Conservation (phyloP, 176 grass and related monocot genomes). For the Elaeis guineensis region DNA sequence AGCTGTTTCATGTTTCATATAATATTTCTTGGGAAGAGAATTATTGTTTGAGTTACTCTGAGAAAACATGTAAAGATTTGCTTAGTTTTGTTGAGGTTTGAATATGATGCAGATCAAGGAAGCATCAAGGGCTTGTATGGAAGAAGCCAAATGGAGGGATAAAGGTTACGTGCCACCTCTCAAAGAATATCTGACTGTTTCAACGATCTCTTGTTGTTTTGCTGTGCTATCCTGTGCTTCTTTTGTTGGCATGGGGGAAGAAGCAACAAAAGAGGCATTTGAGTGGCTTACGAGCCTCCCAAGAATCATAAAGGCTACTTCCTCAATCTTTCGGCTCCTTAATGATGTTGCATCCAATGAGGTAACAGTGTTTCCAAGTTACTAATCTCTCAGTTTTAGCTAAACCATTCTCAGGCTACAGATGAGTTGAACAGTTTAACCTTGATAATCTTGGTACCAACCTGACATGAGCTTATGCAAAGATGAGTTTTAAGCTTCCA, state of each 20-base stretch:
- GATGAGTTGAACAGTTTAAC: too few relatives aligned
- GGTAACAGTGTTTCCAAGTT: background rate
- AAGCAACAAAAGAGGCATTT: constrained; percentile 30
- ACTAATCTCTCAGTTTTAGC: too few relatives aligned
- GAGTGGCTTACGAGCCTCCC: constrained; percentile 24
- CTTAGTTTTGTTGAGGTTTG: too few relatives aligned
- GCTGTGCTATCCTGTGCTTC: background rate
- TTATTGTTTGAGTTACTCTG: too few relatives aligned
- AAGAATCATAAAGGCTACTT: constrained; percentile 2
- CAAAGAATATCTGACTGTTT: constrained; percentile 17
- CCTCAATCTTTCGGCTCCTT: constrained; percentile 19
- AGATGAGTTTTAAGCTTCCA: too few relatives aligned
- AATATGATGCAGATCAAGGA: constrained; percentile 19
- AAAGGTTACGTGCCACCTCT: constrained; percentile 9
- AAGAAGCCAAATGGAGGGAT: constrained; percentile 39
- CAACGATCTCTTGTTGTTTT: constrained; percentile 1
- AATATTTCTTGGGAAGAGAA: too few relatives aligned
- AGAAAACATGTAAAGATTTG: too few relatives aligned
- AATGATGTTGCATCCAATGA: constrained; percentile 30
- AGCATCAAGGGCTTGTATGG: background rate
- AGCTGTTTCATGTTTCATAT: too few relatives aligned
- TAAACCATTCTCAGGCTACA: too few relatives aligned
- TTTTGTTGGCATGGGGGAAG: constrained; percentile 33
- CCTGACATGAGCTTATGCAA: too few relatives aligned
- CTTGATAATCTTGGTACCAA: too few relatives aligned